phyloP scores from a whole-genome alignment of 2,329 filamentous ascomycete species.

The Aurifilum marmelostoma region DNA sequence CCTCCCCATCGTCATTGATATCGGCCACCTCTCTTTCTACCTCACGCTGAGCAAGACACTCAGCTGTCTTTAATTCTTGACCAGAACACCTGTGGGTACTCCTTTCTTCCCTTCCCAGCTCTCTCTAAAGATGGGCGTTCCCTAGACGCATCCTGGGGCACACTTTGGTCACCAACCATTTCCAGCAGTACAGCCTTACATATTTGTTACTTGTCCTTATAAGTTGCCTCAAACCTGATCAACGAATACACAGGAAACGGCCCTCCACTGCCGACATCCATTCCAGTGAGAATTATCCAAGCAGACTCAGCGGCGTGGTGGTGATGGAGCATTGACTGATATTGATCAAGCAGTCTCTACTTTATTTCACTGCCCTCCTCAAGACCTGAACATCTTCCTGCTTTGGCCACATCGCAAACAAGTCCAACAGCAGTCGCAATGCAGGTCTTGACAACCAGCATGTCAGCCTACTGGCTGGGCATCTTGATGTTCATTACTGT shows the following conservation, averaged over 20 bases:
- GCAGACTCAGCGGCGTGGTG: background rate
- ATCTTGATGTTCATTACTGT: slow-evolving; percentile 22
- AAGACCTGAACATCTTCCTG: background rate
- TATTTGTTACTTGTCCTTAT: background rate
- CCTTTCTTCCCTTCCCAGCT: background rate
- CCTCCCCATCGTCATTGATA: background rate
- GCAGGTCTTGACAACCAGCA: slow-evolving; percentile 14
- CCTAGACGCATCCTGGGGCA: background rate
- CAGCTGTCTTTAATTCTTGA: background rate
- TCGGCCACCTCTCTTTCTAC: background rate
- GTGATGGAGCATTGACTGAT: background rate
- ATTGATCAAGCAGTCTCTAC: background rate
- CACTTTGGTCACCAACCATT: background rate
- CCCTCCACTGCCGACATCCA: background rate
- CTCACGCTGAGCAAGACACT: background rate
- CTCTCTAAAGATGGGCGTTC: background rate
- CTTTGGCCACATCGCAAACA: background rate
- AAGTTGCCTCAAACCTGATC: background rate
- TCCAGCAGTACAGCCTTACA: background rate
- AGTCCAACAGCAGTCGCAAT: slow-evolving; percentile 10
- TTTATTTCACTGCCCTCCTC: background rate
- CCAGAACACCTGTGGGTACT: background rate
- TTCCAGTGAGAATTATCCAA: background rate
- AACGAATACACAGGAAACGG: background rate
- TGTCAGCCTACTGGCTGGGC: slow-evolving; percentile 22